Conservation (phyloP, 768 basidiomycete genomes). For the Podaxis sp. region DNA sequence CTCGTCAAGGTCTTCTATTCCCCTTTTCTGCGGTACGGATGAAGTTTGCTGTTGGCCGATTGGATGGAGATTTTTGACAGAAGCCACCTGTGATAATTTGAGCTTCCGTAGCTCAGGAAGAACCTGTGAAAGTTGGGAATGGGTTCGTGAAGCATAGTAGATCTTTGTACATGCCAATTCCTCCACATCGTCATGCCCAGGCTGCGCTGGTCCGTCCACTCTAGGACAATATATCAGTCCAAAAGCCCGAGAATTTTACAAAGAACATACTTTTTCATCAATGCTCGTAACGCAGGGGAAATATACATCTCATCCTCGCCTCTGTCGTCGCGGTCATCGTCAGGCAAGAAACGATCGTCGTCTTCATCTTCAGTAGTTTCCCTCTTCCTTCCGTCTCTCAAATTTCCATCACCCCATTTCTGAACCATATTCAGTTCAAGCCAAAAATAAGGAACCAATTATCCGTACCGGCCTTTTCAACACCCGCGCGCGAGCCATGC, state of each 20-base stretch:
- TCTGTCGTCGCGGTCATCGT: constrained; percentile 37
- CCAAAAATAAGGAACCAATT: neutral
- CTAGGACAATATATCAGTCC: constrained; percentile 17
- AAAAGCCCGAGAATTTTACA: neutral
- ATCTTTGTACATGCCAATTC: constrained; percentile 78
- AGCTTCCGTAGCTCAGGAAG: constrained; percentile 81
- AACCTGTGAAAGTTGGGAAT: constrained; percentile 92
- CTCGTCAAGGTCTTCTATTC: constrained; percentile 25
- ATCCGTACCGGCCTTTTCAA: constrained; percentile 58
- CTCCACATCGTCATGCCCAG: constrained; percentile 29
- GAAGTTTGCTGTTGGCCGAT: constrained; percentile 2
- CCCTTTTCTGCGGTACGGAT: constrained; percentile 26
- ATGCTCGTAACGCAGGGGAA: constrained; percentile 72
- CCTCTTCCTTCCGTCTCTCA: constrained; percentile 6
- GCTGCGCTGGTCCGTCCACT: constrained; percentile 33
- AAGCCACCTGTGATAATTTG: constrained; percentile 37
- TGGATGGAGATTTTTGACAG: constrained; percentile 28
- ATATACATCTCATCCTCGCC: constrained; percentile 54
- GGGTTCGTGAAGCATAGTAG: constrained; percentile 93
- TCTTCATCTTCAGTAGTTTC: constrained; percentile 36
- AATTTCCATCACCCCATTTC: constrained; percentile 18
- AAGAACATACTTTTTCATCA: constrained; percentile 71
- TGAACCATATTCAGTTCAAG: neutral
- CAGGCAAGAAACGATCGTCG: constrained; percentile 77
- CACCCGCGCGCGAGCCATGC: constrained; percentile 54